Conservation (phyloP, 2,329 filamentous ascomycete species). For the Sporothrix schenckii region DNA sequence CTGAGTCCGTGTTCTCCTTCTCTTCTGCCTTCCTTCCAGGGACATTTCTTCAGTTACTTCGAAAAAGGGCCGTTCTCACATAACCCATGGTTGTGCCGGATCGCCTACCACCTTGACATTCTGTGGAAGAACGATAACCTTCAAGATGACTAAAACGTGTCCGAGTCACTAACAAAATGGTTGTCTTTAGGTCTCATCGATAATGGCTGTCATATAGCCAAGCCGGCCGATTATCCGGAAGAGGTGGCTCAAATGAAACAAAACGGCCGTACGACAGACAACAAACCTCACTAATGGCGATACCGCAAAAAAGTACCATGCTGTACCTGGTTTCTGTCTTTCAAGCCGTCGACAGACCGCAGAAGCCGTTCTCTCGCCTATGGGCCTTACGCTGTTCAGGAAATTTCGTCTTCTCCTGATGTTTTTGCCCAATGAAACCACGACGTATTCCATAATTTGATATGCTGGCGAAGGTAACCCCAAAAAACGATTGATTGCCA, state of each 20-base stretch:
- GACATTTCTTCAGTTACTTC: neutral
- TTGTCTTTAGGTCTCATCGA: neutral
- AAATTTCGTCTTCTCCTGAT: neutral
- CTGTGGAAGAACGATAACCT: neutral
- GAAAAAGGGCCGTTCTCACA: neutral
- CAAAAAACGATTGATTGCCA: neutral
- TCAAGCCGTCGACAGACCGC: neutral
- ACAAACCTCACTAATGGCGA: no score
- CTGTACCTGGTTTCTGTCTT: no score
- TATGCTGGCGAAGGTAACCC: constrained; percentile 25
- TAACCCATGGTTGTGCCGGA: constrained; percentile 7
- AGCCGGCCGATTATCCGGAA: constrained; percentile 13
- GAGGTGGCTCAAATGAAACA: constrained; percentile 7
- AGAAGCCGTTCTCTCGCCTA: neutral
- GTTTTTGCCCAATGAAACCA: constrained; percentile 17
- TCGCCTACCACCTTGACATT: constrained; percentile 16
- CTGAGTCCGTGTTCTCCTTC: neutral
- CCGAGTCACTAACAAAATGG: neutral
- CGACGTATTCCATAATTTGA: constrained; percentile 14
- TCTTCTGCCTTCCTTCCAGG: constrained; percentile 12
- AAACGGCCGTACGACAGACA: constrained; percentile 15
- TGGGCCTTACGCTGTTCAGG: neutral
- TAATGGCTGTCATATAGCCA: neutral
- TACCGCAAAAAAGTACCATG: no score
- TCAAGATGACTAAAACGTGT: neutral